Evolutionary conservation across 352 stramenopile species (phyloP).

Genomic region (Phytophthora sansomeana): DNA sequence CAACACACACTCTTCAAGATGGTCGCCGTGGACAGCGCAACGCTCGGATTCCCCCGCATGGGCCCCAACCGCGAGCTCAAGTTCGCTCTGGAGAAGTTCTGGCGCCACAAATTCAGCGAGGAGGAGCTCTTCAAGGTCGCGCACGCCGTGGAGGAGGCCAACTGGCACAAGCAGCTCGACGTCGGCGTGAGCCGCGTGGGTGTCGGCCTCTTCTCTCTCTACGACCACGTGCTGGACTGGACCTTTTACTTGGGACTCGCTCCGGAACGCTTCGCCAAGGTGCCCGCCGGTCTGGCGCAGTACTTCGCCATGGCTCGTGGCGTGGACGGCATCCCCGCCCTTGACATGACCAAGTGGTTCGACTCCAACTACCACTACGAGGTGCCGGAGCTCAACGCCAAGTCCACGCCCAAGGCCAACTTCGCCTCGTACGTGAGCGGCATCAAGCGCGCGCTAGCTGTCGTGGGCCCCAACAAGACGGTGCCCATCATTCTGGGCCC

Average conservation of each 20-base stretch:
- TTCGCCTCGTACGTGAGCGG: constrained; percentile 73
- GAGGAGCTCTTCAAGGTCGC: constrained; percentile 84
- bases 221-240: constrained; percentile 93
- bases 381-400: constrained; percentile 89
- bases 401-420: constrained; percentile 77
- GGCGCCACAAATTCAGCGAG: constrained; percentile 84
- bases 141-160: constrained; percentile 78
- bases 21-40: constrained; percentile 72
- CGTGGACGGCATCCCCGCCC: constrained; percentile 88
- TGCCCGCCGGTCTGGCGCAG: constrained; percentile 65
- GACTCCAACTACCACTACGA: constrained; percentile 97
- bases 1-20: constrained; percentile 24
- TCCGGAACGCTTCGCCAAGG: constrained; percentile 77
- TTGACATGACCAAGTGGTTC: constrained; percentile 97
- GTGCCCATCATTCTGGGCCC: constrained; percentile 86
- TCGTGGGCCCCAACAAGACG: constrained; percentile 81
- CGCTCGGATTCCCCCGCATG: constrained; percentile 93
- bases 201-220: constrained; percentile 91
- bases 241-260: constrained; percentile 84
- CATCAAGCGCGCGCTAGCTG: constrained; percentile 72
- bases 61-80: constrained; percentile 94
- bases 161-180: constrained; percentile 89
- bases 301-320: constrained; percentile 94
- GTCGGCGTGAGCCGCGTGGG: constrained; percentile 81
- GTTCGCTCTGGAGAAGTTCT: constrained; percentile 95